Base-by-base conservation (phyloP, 805 yeast species). In the Saccharomycopsis sp. region DNA sequence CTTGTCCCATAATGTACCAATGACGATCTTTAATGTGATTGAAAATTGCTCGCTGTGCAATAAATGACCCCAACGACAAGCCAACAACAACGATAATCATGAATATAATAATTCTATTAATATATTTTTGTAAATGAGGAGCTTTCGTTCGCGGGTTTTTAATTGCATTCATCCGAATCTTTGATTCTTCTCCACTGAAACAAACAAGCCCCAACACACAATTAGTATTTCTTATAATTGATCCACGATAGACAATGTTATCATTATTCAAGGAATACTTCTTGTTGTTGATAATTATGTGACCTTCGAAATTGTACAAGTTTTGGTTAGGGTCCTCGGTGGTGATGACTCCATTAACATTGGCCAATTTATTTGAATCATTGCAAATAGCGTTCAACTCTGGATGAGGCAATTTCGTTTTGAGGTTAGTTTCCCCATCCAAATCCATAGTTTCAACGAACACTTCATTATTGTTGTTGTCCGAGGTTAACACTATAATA, bases 401-500 rank as follows among this genome's bases (percentile, higher is more conserved):
- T 2, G 72, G 68, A 50, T 81, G 83, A 0, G 96, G 85, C 16
- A 66, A 64, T 54, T 77, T 79, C 5, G 85, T 71, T 60, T 93
- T 93, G 50, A 93, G 68, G 58, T 88, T 90, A 0, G 97, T 93
- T 62, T 93, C 98, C 41, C 99, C 99, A 63, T 93, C 98, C 40
- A 93, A 69, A 1, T 96, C 98, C 90, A 90, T 88, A 1, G 99
- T 93, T 61, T 93, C 99, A 16, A 89, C 79, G 52, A 77, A 85
- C 46, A 79, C 75, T 32, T 82, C 88, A 51, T 72, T 74, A 31
- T 78, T 76, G 31, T 62, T 61, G 3, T 79, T 79, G 41, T 74
- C 74, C 2, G 87, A 77, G 1, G 89, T 74, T 34, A 93, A 58
- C 2, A 93, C 55, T 2, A 93, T 59, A 2, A 93, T 57, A 64